Evolutionary conservation across 805 yeast genomes (phyloP).

Genomic region (Metschnikowia colocasiae): DNA sequence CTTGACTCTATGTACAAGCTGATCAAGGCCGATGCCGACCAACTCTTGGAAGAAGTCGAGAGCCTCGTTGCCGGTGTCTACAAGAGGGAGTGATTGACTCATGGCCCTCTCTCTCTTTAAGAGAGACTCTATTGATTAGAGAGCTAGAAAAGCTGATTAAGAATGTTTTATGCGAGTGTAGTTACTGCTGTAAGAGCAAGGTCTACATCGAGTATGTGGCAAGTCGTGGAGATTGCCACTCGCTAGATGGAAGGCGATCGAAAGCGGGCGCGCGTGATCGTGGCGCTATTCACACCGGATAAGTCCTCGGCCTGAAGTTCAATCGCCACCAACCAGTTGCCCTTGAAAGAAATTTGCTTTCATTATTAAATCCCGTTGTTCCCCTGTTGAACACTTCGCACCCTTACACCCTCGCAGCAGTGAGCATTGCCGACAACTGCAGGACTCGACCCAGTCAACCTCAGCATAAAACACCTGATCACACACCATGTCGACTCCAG

Average conservation of each 20-base stretch:
- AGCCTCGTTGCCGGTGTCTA: constrained; percentile 27
- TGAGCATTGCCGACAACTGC: constrained; percentile 2
- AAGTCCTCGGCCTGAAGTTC: not conserved
- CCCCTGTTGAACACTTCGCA: not conserved
- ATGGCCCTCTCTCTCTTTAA: not conserved
- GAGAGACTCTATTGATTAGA: constrained; percentile 6
- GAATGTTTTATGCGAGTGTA: not conserved
- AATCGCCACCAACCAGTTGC: not conserved
- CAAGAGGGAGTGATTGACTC: constrained; percentile 14
- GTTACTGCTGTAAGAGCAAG: not conserved
- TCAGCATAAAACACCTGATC: not conserved
- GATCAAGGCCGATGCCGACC: constrained; percentile 18
- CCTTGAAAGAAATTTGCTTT: not conserved
- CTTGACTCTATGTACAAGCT: constrained; percentile 22
- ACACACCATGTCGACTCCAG: constrained; percentile 84
- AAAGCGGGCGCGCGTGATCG: constrained; percentile 1
- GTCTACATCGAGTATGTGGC: too few species aligned
- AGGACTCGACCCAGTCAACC: not conserved
- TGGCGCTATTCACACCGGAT: not conserved
- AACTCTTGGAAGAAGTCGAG: constrained; percentile 24
- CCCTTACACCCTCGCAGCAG: not conserved
- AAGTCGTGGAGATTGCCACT: not conserved
- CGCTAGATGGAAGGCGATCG: not conserved
- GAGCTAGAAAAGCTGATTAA: not conserved
- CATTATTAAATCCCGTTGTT: not conserved